Evolutionary conservation across 345 rosid genomes (phyloP), one percentile per base, ranked within the genome.

Genomic region (Eucalyptus globulus): DNA sequence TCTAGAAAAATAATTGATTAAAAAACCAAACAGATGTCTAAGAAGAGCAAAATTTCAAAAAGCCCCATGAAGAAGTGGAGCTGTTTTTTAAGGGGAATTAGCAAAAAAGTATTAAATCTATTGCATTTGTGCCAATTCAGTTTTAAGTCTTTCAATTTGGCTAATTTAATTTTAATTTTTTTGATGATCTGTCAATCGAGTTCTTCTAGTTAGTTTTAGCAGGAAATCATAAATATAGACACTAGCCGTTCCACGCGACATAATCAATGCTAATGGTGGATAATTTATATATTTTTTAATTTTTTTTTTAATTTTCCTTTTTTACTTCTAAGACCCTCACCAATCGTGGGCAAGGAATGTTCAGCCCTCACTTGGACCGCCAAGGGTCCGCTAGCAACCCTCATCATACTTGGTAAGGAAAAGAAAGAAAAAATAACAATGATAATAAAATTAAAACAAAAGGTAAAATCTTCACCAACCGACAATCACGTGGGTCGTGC

Each of bases 221-320:
- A 6, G 4, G 2, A 60, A 60, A 27, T 27, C 31, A 12, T 27
- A 27, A 0, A 60, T 6, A 29, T 1, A 0, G 8, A 60, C 4
- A 6, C 2, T 5, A 12, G 8, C 0, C 0, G 0, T 60, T 29
- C 0, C 3, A 27, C 2, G 4, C 0, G 15, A 29, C 69, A 27
- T 29, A 1, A 13, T 12, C 8, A 29, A 29, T 12, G 3, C 4
- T 6, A 3, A 60, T 3, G 9, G 0, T 13, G 2, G 1, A 60
- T 27, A 60, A 27, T 27, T 27, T 11, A 26, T 5, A 6, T 56
- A n/a, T 9, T 56, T 54, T 21, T 54, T 21, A 54, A 54, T 7
- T 44, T 43, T 58, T 7, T 44, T 43, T 58, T 26, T 26, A 24
- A 11, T 10, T 58, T 21, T 5, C 11, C 2, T 26, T 11, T 26